phyloP scores from a whole-genome alignment of 495 filamentous ascomycete species.

The Aspergillus leporis region DNA sequence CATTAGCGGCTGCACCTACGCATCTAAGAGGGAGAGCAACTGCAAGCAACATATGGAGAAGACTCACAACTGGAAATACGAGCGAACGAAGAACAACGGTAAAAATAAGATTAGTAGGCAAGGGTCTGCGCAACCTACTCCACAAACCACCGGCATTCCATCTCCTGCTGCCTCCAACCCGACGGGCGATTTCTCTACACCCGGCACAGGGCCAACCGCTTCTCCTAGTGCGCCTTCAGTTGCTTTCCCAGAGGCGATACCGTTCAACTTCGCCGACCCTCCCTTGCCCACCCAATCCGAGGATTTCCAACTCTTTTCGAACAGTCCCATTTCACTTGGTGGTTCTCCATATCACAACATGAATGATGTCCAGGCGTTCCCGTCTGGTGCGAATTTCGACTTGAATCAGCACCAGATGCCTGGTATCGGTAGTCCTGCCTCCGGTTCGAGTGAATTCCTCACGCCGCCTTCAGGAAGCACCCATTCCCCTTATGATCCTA shows the following conservation, averaged over 20 bases:
- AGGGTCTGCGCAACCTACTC: constrained; percentile 6
- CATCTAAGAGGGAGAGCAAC: constrained; percentile 94
- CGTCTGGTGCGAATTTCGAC: not conserved
- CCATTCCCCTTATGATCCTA: constrained; percentile 4
- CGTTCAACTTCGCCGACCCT: constrained; percentile 10
- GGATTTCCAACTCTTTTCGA: constrained; percentile 11
- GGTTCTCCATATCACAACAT: constrained; percentile 5
- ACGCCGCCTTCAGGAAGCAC: not conserved
- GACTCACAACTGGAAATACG: constrained; percentile 85
- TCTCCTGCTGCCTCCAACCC: constrained; percentile 1
- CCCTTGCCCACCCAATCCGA: not conserved
- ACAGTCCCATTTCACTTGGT: constrained; percentile 2
- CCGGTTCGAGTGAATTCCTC: constrained; percentile 6
- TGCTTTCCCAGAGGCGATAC: not conserved
- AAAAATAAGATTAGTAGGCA: constrained; percentile 10
- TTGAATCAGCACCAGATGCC: constrained; percentile 1
- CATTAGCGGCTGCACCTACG: constrained; percentile 86
- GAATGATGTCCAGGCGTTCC: not conserved
- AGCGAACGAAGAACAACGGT: constrained; percentile 87
- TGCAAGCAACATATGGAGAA: constrained; percentile 99
- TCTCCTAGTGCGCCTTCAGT: constrained; percentile 3
- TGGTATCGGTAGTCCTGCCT: constrained; percentile 2
- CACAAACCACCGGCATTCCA: constrained; percentile 8
- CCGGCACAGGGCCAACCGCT: not conserved
- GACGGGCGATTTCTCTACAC: constrained; percentile 3